Evolutionary conservation across 2,329 filamentous ascomycete species (phyloP).

Genomic region (Penicillium vulpinum): DNA sequence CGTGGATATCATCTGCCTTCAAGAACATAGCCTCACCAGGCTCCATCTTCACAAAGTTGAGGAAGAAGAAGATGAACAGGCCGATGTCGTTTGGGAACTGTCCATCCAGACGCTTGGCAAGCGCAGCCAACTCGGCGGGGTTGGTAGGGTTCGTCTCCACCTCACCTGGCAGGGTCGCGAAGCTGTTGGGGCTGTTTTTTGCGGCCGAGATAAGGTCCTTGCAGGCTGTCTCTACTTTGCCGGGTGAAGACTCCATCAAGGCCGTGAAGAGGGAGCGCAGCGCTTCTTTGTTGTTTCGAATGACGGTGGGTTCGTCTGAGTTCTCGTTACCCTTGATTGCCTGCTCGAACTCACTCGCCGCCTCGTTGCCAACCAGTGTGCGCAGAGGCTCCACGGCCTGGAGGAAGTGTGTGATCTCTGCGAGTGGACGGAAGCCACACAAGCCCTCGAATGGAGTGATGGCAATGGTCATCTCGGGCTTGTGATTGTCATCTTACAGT

Average conservation of each 20-base stretch:
- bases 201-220: slow-evolving; percentile 71
- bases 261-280: slow-evolving; percentile 73
- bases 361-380: slow-evolving; percentile 59
- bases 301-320: slow-evolving; percentile 46
- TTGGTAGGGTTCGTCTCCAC: slow-evolving; percentile 38
- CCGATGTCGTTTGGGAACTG: slow-evolving; percentile 91
- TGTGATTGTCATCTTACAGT: slow-evolving; percentile 88
- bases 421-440: slow-evolving; percentile 87
- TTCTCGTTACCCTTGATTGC: slow-evolving; percentile 58
- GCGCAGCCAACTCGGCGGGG: slow-evolving; percentile 66
- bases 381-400: slow-evolving; percentile 64
- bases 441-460: slow-evolving; percentile 95
- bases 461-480: slow-evolving; percentile 98
- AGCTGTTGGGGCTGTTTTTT: slow-evolving; percentile 65
- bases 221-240: slow-evolving; percentile 64
- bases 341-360: slow-evolving; percentile 57
- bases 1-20: slow-evolving; percentile 95
- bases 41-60: slow-evolving; percentile 87
- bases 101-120: slow-evolving; percentile 73
- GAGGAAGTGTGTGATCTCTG: slow-evolving; percentile 84
- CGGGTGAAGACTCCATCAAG: slow-evolving; percentile 74
- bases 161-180: slow-evolving; percentile 58
- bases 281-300: slow-evolving; percentile 70
- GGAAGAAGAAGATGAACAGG: slow-evolving; percentile 92
- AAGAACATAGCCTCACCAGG: slow-evolving; percentile 95